A percentile compares a stretch with the other conserved stretches of the same genome.
Conservation (phyloP, 352 stramenopile species). For the Phytophthora hybrid region DNA sequence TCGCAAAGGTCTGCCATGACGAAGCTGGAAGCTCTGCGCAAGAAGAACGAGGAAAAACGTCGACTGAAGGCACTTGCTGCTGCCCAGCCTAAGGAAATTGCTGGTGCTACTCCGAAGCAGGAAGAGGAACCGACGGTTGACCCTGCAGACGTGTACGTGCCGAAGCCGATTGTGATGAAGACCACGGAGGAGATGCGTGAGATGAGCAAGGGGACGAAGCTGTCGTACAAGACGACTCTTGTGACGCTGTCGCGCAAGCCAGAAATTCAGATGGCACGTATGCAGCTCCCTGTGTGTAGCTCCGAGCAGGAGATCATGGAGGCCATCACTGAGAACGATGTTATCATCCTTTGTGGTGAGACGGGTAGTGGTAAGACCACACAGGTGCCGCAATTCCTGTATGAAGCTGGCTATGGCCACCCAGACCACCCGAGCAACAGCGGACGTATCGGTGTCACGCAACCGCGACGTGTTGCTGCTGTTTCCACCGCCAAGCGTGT, state of each 20-base stretch:
- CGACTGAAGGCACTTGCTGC: conserved; percentile 44
- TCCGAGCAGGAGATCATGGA: conserved; percentile 99
- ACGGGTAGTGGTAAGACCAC: conserved; percentile 99
- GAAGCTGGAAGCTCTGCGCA: conserved; percentile 69
- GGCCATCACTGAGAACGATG: conserved; percentile 94
- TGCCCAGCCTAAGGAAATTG: conserved; percentile 10
- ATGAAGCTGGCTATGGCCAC: conserved; percentile 93
- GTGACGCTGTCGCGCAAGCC: conserved; percentile 81
- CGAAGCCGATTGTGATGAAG: conserved; percentile 75
- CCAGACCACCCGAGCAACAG: conserved; percentile 59
- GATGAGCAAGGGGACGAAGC: conserved; percentile 53
- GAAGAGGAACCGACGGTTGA: conserved; percentile 39
- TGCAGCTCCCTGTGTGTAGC: conserved; percentile 96
- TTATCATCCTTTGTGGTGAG: conserved; percentile 98
- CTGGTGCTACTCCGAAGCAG: conserved; percentile 2
- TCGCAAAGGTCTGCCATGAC: conserved; percentile 81
- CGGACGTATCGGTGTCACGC: conserved; percentile 95
- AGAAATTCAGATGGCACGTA: conserved; percentile 91
- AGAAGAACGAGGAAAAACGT: conserved; percentile 85
- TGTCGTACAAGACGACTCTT: conserved; percentile 77
- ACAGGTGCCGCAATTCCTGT: conserved; percentile 99
- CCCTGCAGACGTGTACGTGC: conserved; percentile 62
- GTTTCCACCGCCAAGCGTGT: conserved; percentile 98
- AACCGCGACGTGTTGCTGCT: conserved; percentile 98
- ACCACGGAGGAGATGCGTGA: conserved; percentile 64